phyloP scores from a whole-genome alignment of 2,329 filamentous ascomycete genomes.

The Oidium heveae region DNA sequence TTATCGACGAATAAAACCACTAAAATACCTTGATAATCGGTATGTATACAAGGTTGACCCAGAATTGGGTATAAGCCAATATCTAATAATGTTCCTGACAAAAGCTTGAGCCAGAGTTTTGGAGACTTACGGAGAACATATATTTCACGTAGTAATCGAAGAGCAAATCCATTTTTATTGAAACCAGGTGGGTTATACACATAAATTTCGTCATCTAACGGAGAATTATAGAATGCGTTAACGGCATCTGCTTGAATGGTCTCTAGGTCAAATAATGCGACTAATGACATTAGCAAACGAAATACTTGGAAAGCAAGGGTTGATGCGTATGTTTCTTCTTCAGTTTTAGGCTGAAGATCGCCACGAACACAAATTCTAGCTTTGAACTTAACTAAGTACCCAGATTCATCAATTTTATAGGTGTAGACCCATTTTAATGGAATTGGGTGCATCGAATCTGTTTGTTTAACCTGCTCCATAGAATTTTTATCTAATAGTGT shows the following conservation, averaged over 20 bases:
- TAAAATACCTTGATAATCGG: not conserved
- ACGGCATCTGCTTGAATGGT: not conserved
- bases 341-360: too few species aligned
- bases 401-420: too few species aligned
- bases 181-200: not conserved
- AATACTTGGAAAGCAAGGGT: too few species aligned
- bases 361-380: too few species aligned
- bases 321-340: too few species aligned
- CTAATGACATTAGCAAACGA: too few species aligned
- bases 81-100: not conserved
- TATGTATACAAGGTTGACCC: not conserved
- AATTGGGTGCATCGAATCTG: too few species aligned
- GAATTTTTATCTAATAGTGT: not conserved
- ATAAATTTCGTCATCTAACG: not conserved
- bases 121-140: conserved; percentile 1
- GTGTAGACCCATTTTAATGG: too few species aligned
- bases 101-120: not conserved
- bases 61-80: not conserved
- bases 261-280: too few species aligned
- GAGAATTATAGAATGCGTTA: not conserved
- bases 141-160: not conserved
- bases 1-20: not conserved
- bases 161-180: not conserved
- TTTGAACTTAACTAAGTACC: too few species aligned
- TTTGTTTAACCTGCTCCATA: too few species aligned